Conservation (phyloP, 192 early-diverging fungal genomes). For the Pilaira anomala region DNA sequence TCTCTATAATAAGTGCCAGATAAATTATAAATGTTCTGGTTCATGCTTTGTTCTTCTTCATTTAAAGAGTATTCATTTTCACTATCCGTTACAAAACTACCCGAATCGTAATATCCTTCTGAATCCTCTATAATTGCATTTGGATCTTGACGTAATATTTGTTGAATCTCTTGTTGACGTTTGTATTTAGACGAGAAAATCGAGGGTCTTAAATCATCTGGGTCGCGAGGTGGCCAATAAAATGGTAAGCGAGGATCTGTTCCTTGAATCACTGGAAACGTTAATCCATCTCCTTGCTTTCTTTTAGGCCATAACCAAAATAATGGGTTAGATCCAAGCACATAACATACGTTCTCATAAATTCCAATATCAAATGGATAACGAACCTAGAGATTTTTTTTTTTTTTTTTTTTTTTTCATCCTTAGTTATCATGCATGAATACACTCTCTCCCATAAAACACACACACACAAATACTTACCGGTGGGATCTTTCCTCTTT, state of each 20-base stretch:
- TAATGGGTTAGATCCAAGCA: constrained; percentile 67
- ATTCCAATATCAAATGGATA: constrained; percentile 86
- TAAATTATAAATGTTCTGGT: constrained; percentile 1
- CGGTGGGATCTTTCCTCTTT: constrained; percentile 54
- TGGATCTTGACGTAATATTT: not conserved
- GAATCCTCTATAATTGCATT: constrained; percentile 8
- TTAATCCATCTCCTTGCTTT: constrained; percentile 61
- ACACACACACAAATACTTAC: constrained; percentile 42
- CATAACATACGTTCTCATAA: constrained; percentile 65
- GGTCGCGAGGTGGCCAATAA: constrained; percentile 38
- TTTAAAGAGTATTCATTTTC: constrained; percentile 21
- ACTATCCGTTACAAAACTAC: constrained; percentile 22
- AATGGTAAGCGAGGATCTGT: constrained; percentile 26
- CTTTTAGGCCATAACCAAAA: constrained; percentile 77
- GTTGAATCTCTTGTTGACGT: constrained; percentile 20
- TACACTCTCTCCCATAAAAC: not conserved
- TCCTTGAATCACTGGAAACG: constrained; percentile 55
- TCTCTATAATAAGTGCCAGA: constrained; percentile 4
- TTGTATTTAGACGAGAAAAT: constrained; percentile 29
- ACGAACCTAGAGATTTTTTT: constrained; percentile 26
- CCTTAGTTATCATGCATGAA: no score
- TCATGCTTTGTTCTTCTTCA: constrained; percentile 22
- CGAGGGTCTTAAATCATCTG: constrained; percentile 38
- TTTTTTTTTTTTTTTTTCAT: not conserved
- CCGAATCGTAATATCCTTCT: constrained; percentile 31